Base-by-base conservation (phyloP, 1,284 basidiomycete species). In the Sanghuangporus weigelae region DNA sequence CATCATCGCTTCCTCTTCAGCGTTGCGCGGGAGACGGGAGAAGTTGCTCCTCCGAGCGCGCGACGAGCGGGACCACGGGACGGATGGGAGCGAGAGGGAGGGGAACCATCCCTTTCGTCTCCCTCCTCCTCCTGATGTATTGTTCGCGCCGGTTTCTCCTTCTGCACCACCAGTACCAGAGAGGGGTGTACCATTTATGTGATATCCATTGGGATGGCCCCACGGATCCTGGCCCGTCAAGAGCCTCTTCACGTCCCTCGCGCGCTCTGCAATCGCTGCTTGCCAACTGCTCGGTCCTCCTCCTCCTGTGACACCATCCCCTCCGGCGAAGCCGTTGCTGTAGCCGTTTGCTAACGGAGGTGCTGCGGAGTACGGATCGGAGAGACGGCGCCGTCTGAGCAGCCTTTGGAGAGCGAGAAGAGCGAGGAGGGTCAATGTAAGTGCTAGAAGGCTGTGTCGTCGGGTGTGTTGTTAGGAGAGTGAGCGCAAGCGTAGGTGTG, bases 371-470 rank as follows among this genome's bases (percentile, higher is more conserved):
- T 42, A 50, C 16, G 35, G 1, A 19, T 12, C 48, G 16, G 44
- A 46, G 16, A 19, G 31, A 8, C 63, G 64, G 36, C 60, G 60
- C 7, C 71, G 70, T 54, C 69, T 72, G 31, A 72, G 40, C 59
- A 71, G 71, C 42, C 63, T 61, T 26, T 68, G 70, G 60, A 73
- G 54, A 60, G 71, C 71, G 48, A 73, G 71, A 60, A 86, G 60
- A 5, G 86, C 84, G 69, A 87, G 84, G 66, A 82, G 81, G 38
- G 89, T 87, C n/a, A 90, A 76, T 67, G 85, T 72, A 19, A 88
- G 67, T 35, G 83, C 73, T 40, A 86, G 76, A n/a, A 78, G 63
- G 14, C 86, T 90, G 69, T 6, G 53, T 12, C 19, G 49, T 23
- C 6, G n/a, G 1, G 44, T 6, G 16, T 46, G 12, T 21, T n/a